These are phyloP conservation scores for Wickerhamomyces alni DNA, from an alignment of 805 yeast genomes.

Conservation along the genomic window DNA sequence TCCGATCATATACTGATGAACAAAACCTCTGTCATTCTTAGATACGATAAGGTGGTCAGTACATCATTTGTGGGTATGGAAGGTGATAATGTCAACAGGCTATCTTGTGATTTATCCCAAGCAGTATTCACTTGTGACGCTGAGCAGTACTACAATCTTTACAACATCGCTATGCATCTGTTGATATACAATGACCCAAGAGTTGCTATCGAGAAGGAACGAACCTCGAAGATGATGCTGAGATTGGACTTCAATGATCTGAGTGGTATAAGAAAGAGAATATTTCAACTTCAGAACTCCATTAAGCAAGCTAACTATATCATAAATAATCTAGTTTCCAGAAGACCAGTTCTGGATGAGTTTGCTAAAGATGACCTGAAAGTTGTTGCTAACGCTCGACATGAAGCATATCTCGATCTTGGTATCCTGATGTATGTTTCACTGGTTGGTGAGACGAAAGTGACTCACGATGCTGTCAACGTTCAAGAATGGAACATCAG, in stretches of 20 bases:
- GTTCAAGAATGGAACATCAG: conserved; percentile 55
- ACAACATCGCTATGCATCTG: conserved; percentile 54
- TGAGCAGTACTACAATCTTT: conserved; percentile 61
- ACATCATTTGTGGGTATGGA: conserved; percentile 31
- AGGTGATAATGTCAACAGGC: conserved; percentile 32
- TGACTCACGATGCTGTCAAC: conserved; percentile 24
- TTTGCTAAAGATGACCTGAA: conserved; percentile 39
- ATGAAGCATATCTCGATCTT: conserved; percentile 34
- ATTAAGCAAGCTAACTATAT: conserved; percentile 35
- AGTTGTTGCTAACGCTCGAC: conserved; percentile 32
- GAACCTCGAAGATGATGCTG: conserved; percentile 58
- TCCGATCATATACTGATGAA: conserved; percentile 50
- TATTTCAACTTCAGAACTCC: conserved; percentile 44
- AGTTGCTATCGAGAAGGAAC: conserved; percentile 48
- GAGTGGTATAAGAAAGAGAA: conserved; percentile 38
- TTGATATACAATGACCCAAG: conserved; percentile 72
- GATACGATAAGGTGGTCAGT: conserved; percentile 49
- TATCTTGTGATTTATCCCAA: conserved; percentile 64
- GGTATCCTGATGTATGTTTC: conserved; percentile 41
- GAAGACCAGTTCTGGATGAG: conserved; percentile 44
- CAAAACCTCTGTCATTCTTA: conserved; percentile 54
- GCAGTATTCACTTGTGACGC: conserved; percentile 68
- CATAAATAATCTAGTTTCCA: conserved; percentile 40
- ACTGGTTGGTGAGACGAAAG: conserved; percentile 26
- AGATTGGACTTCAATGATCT: conserved; percentile 67